Conservation (phyloP, 345 rosid species). For the Populus nigra region DNA sequence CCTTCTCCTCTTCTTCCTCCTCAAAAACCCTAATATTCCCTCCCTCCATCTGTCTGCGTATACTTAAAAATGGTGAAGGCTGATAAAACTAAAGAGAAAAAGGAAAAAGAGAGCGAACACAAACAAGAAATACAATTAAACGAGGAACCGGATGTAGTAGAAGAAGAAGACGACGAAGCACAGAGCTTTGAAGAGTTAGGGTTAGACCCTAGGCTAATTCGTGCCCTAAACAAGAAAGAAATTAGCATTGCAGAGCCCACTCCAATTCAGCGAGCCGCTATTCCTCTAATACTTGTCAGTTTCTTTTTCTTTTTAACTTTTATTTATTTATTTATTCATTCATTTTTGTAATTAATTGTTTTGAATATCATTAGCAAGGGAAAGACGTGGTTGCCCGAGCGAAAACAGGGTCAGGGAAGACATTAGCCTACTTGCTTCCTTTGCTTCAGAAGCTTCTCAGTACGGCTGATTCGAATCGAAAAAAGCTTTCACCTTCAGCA, state of each 20-base stretch:
- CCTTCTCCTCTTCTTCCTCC: too few species aligned
- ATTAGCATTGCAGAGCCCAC: conserved; percentile 55
- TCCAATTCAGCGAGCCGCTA: conserved; percentile 63
- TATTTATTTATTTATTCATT: neutral
- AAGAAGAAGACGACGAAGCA: conserved; percentile 31
- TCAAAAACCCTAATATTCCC: too few species aligned
- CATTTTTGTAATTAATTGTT: too few species aligned
- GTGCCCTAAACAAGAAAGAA: conserved; percentile 69
- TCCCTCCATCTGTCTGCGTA: too few species aligned
- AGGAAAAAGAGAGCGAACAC: too few species aligned
- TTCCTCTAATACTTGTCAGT: conserved; percentile 68
- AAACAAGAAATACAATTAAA: too few species aligned
- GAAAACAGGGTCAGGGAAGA: conserved; percentile 87
- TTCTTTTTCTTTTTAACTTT: neutral
- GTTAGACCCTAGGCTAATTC: conserved; percentile 69
- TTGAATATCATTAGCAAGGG: conserved; percentile 50
- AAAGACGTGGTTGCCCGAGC: conserved; percentile 92
- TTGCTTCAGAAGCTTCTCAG: conserved; percentile 78
- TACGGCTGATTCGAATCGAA: conserved; percentile 39
- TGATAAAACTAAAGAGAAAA: too few species aligned
- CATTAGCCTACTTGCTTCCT: conserved; percentile 80
- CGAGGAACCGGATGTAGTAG: neutral
- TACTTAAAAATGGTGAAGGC: too few species aligned
- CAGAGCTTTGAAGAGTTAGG: conserved; percentile 71
- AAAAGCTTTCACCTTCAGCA: conserved; percentile 66